These are phyloP conservation scores for Microascus cirrosus DNA, from an alignment of 2,329 filamentous ascomycete species.

Conservation along the genomic window DNA sequence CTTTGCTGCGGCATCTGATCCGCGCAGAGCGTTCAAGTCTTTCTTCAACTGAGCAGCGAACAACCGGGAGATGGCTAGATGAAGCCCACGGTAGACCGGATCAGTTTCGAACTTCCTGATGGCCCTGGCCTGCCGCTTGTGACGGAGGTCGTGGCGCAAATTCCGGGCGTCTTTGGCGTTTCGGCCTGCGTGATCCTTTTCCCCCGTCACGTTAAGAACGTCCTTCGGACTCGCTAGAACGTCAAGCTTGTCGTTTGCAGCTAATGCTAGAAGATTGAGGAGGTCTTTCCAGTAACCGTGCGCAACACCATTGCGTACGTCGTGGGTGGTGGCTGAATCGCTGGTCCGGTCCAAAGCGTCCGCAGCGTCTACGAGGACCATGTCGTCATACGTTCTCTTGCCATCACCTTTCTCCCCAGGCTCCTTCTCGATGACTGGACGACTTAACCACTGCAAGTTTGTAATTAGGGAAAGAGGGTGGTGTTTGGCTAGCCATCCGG, in stretches of 20 bases:
- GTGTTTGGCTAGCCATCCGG: conserved; percentile 43
- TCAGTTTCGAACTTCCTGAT: conserved; percentile 28
- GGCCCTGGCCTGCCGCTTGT: conserved; percentile 27
- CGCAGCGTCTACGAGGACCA: conserved; percentile 18
- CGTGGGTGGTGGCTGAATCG: conserved; percentile 18
- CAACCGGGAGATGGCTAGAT: conserved; percentile 40
- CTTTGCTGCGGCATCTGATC: conserved; percentile 24
- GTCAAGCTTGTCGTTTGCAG: conserved; percentile 33
- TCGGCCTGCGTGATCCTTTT: background rate
- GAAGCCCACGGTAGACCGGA: conserved; percentile 36
- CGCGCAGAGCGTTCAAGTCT: conserved; percentile 30
- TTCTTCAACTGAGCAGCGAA: conserved; percentile 42
- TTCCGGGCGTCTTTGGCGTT: conserved; percentile 8
- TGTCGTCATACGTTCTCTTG: conserved; percentile 17
- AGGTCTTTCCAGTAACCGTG: conserved; percentile 55
- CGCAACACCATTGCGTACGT: conserved; percentile 28
- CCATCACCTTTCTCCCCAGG: conserved; percentile 14
- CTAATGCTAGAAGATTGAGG: conserved; percentile 42
- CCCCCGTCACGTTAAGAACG: conserved; percentile 26
- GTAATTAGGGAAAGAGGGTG: conserved; percentile 42
- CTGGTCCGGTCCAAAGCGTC: conserved; percentile 11
- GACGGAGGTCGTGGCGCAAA: conserved; percentile 17
- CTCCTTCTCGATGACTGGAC: conserved; percentile 45
- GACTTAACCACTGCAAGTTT: conserved; percentile 44
- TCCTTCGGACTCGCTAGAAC: conserved; percentile 24